Conservation (phyloP, 2,329 filamentous ascomycete genomes). For the Graphium sp. region DNA sequence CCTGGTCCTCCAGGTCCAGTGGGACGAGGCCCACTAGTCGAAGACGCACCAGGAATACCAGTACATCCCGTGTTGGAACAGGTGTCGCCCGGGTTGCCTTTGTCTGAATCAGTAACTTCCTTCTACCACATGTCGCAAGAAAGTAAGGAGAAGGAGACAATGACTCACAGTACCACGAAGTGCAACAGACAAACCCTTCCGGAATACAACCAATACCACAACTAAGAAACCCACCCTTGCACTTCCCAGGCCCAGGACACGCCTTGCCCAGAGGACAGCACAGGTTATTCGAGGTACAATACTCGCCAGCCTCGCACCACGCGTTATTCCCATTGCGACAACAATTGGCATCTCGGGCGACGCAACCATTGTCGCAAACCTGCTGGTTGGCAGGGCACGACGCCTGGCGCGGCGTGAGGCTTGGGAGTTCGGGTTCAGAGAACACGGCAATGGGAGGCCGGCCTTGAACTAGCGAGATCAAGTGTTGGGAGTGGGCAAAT, state of each 20-base stretch:
- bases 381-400: not conserved
- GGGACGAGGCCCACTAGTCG: not conserved
- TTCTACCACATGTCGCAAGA: not conserved
- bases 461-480: too few relatives aligned
- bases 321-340: conserved; percentile 1
- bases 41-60: too few relatives aligned
- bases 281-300: not conserved
- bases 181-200: conserved; percentile 1
- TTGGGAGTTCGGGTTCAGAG: too few relatives aligned
- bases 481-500: too few relatives aligned
- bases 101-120: not conserved
- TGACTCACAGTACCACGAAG: conserved; percentile 2
- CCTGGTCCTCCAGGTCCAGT: not conserved
- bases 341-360: not conserved
- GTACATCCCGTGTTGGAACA: conserved; percentile 1
- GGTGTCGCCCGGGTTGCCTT: conserved; percentile 1
- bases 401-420: too few relatives aligned
- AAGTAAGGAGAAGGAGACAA: not conserved
- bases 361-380: conserved; percentile 1
- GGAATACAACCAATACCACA: conserved; percentile 1
- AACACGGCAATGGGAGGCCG: too few relatives aligned
- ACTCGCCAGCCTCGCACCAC: conserved; percentile 1
- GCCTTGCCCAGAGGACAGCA: conserved; percentile 1
- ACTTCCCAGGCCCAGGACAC: conserved; percentile 1
- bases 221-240: conserved; percentile 1